Evolutionary conservation across 2,329 filamentous ascomycete species (phyloP).

Genomic region (Colletotrichum sp.): DNA sequence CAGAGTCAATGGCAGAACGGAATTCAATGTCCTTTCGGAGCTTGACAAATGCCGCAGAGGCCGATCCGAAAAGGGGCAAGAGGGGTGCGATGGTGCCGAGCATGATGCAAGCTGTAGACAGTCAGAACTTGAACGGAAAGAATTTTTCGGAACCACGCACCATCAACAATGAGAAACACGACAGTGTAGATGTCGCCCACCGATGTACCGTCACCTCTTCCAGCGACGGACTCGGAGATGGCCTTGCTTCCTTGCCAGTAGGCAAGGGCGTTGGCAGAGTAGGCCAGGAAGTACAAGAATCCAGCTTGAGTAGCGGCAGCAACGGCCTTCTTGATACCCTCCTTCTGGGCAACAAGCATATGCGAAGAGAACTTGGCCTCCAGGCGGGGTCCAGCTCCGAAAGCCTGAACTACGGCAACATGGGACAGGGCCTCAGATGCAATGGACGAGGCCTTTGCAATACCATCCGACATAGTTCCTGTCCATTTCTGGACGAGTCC

Average conservation of each 20-base stretch:
- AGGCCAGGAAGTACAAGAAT: slow-evolving; percentile 70
- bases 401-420: slow-evolving; percentile 59
- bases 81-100: slow-evolving; percentile 68
- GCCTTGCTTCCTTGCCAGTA: slow-evolving; percentile 70
- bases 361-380: slow-evolving; percentile 59
- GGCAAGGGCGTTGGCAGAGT: slow-evolving; percentile 68
- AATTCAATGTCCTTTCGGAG: slow-evolving; percentile 63
- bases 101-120: slow-evolving; percentile 57
- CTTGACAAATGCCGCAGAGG: slow-evolving; percentile 62
- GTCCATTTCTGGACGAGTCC: slow-evolving; percentile 53
- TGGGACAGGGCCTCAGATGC: slow-evolving; percentile 60
- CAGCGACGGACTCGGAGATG: slow-evolving; percentile 43
- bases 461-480: slow-evolving; percentile 45
- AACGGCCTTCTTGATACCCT: slow-evolving; percentile 63
- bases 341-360: slow-evolving; percentile 52
- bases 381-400: slow-evolving; percentile 55
- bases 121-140: slow-evolving; percentile 40
- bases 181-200: slow-evolving; percentile 64
- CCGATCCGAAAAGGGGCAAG: slow-evolving; percentile 63
- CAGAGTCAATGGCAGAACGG: slow-evolving; percentile 48
- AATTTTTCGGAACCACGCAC: slow-evolving; percentile 29
- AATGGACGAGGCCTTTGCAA: slow-evolving; percentile 56
- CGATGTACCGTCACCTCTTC: slow-evolving; percentile 35
- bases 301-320: slow-evolving; percentile 64
- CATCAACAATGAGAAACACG: slow-evolving; percentile 68